Base-by-base conservation (phyloP, 2,329 filamentous ascomycete species). In the Didymellaceae sp. region DNA sequence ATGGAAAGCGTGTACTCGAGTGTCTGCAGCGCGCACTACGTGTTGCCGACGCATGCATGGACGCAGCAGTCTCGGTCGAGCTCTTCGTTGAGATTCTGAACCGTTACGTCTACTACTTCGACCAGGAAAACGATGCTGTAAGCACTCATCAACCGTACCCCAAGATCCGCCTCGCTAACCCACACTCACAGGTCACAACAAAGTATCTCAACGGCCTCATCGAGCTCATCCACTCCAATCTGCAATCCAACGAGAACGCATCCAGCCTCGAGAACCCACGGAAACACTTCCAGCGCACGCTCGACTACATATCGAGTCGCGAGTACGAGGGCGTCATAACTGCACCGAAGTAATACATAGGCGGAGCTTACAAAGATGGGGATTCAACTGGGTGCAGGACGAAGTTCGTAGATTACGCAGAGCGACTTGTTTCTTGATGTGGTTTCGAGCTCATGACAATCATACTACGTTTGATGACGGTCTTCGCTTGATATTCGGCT, bases 141-240 rank as follows among this genome's bases (percentile, higher is more conserved):
- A 75, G 81, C 74, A 1, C 11, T 11, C 5, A 5, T 17, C 17
- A 16, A 7, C 11, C 13, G 18, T 16, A 10, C 2, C 13, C 2
- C 18, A 5, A 20, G 13, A 26, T 2, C 5, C 8, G 9, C 7
- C 6, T 14, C 6, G 26, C 39, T 59, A 31, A 67, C 32, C 14
- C n/a, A n/a, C n/a, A n/a, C 26, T n/a, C 45, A 32, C 44, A 85
- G 82, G 82, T 99, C 30, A 99, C 94, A 5, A 97, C 89, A 2
- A 97, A 97, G 76, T 99, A 97, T 73, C 83, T 99, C 57, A 99
- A 99, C 70, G 94, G 94, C 3, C 85, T 99, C 41, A 97, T 99
- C 68, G 94, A 99, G 77, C 85, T 99, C 57, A 97, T 99, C 68
- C 92, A 99, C 75, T 96, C 91, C 17, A 99, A 99, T 70, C 82